These are phyloP conservation scores for Peronospora farinosa DNA, from an alignment of 352 stramenopile species.

Conservation along the genomic window DNA sequence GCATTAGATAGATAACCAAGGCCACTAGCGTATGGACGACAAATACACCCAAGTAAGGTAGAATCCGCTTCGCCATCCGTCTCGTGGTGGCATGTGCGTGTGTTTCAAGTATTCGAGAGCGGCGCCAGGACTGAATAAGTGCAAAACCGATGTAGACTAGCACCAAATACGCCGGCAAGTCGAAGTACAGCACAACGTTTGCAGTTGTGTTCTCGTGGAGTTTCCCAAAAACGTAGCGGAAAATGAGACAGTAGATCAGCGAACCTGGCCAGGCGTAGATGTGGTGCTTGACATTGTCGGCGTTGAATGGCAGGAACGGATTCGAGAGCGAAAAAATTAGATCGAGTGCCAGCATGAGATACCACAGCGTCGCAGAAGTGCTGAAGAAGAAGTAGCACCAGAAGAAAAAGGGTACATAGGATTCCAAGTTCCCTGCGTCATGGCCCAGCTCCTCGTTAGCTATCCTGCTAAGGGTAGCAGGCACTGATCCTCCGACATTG, in stretches of 20 bases:
- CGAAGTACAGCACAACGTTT: slow-evolving; percentile 62
- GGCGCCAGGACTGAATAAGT: slow-evolving; percentile 59
- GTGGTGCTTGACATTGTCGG: slow-evolving; percentile 81
- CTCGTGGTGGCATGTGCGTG: slow-evolving; percentile 72
- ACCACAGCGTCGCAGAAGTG: slow-evolving; percentile 74
- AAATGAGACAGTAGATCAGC: slow-evolving; percentile 61
- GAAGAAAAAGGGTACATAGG: slow-evolving; percentile 72
- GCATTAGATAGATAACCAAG: slow-evolving; percentile 49
- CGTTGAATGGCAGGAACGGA: slow-evolving; percentile 82
- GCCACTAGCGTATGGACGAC: slow-evolving; percentile 38
- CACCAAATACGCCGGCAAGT: slow-evolving; percentile 61
- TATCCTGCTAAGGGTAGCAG: slow-evolving; percentile 54
- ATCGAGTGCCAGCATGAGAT: slow-evolving; percentile 79
- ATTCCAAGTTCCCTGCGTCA: slow-evolving; percentile 24
- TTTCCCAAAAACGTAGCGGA: slow-evolving; percentile 53
- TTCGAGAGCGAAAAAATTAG: slow-evolving; percentile 85
- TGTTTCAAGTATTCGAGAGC: slow-evolving; percentile 63
- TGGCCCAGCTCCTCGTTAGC: slow-evolving; percentile 50
- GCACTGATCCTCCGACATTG: slow-evolving; percentile 15
- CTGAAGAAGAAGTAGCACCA: slow-evolving; percentile 82
- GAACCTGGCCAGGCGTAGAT: slow-evolving; percentile 69
- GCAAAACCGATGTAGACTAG: slow-evolving; percentile 59
- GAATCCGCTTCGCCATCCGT: slow-evolving; percentile 78
- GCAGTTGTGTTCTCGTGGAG: slow-evolving; percentile 17
- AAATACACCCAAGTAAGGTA: slow-evolving; percentile 74